phyloP scores from a whole-genome alignment of 805 yeast species.

The Teunomyces panamensis region DNA sequence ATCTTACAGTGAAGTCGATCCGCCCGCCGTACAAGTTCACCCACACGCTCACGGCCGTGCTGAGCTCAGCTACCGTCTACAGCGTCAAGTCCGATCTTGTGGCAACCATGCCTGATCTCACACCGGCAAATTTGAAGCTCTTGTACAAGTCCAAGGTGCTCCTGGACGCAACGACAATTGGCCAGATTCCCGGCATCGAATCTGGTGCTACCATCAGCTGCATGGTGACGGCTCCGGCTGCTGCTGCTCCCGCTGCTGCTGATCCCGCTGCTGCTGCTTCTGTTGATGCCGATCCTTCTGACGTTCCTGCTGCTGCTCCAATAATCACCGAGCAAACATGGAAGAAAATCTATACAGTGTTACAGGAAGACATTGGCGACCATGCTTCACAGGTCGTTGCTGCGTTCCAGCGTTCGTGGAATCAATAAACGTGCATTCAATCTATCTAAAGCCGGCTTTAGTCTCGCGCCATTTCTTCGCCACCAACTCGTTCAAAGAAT shows the following conservation, averaged over 20 bases:
- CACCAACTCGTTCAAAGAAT: constrained; percentile 53
- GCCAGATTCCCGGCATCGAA: constrained; percentile 3
- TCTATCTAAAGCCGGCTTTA: not conserved
- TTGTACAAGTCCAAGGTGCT: constrained; percentile 62
- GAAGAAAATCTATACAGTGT: constrained; percentile 16
- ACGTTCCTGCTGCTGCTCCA: constrained; percentile 3
- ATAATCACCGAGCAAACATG: constrained; percentile 15
- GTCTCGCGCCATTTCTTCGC: constrained; percentile 18
- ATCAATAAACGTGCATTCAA: constrained; percentile 2
- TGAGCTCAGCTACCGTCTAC: constrained; percentile 29
- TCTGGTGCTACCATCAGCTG: not conserved
- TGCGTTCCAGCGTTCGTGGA: constrained; percentile 9
- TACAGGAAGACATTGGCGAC: constrained; percentile 19
- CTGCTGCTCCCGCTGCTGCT: not conserved
- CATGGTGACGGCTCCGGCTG: constrained; percentile 3
- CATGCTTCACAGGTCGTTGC: constrained; percentile 14
- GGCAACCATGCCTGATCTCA: constrained; percentile 22
- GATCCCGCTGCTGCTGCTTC: constrained; percentile 1
- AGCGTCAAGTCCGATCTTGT: constrained; percentile 38
- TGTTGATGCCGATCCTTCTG: constrained; percentile 1
- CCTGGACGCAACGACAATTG: constrained; percentile 46
- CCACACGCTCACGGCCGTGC: constrained; percentile 20
- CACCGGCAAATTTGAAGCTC: constrained; percentile 45
- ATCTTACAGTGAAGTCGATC: constrained; percentile 56
- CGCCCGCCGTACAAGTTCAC: constrained; percentile 66